phyloP scores from a whole-genome alignment of 2,329 filamentous ascomycete species.

The Coniochaeta ligniaria region DNA sequence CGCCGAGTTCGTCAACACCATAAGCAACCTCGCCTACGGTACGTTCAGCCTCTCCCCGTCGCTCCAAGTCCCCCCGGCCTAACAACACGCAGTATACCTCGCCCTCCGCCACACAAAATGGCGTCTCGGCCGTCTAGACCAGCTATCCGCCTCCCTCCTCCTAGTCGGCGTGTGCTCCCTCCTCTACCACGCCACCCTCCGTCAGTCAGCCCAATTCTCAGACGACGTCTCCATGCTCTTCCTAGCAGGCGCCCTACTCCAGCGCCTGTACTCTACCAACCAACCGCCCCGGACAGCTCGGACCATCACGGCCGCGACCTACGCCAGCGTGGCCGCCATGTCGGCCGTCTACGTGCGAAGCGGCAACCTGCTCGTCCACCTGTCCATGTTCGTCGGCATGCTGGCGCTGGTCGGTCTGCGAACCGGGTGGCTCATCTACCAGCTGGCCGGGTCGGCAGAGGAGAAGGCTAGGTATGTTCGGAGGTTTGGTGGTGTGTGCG shows the following conservation, averaged over 20 bases:
- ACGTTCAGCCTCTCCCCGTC: neutral
- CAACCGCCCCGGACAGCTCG: slow-evolving; percentile 21
- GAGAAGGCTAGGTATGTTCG: slow-evolving; percentile 18
- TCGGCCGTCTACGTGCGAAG: slow-evolving; percentile 33
- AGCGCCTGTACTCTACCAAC: slow-evolving; percentile 34
- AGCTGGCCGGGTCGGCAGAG: slow-evolving; percentile 9
- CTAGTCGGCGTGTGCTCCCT: slow-evolving; percentile 34
- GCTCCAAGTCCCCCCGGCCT: neutral
- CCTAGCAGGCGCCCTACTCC: slow-evolving; percentile 43
- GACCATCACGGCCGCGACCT: slow-evolving; percentile 27
- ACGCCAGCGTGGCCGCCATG: slow-evolving; percentile 30
- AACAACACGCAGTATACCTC: slow-evolving; percentile 27
- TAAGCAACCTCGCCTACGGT: slow-evolving; percentile 44
- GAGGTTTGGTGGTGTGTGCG: slow-evolving; percentile 19
- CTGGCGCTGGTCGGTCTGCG: slow-evolving; percentile 24
- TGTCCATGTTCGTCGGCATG: slow-evolving; percentile 26
- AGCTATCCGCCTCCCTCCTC: slow-evolving; percentile 32
- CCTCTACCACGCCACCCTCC: slow-evolving; percentile 36
- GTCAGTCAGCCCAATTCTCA: slow-evolving; percentile 33
- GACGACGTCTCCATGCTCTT: slow-evolving; percentile 55
- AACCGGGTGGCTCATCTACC: slow-evolving; percentile 25
- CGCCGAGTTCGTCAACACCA: slow-evolving; percentile 45
- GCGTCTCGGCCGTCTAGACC: slow-evolving; percentile 20
- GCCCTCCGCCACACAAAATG: slow-evolving; percentile 24
- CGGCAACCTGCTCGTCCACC: slow-evolving; percentile 35